Conservation (phyloP, 2,329 filamentous ascomycete species). For the Nemania diffusa region DNA sequence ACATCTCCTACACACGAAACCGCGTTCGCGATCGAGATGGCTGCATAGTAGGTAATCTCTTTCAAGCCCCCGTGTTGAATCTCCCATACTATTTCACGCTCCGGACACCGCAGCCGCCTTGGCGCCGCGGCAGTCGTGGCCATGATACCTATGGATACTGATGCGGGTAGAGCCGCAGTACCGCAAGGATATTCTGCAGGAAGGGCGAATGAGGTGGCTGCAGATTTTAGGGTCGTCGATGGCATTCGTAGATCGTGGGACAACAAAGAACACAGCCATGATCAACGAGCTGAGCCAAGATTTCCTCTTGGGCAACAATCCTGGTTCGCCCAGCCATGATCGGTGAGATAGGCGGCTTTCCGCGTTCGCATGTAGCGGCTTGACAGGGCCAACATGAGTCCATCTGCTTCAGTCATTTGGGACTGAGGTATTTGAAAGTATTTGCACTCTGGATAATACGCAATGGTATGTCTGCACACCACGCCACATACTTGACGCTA, state of each 20-base stretch:
- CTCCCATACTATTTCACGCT: constrained; percentile 4
- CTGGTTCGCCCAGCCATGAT: background rate
- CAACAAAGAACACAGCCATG: constrained; percentile 29
- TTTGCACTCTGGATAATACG: background rate
- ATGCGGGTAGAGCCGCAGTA: constrained; percentile 22
- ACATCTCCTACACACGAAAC: background rate
- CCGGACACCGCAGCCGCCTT: constrained; percentile 19
- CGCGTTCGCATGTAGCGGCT: background rate
- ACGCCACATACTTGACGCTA: background rate
- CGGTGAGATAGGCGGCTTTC: background rate
- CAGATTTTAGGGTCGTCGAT: background rate
- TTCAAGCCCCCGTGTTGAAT: background rate
- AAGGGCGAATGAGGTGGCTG: constrained; percentile 5
- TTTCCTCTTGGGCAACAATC: background rate
- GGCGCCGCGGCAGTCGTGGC: constrained; percentile 23
- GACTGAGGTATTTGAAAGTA: background rate
- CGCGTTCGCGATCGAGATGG: background rate
- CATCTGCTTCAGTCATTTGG: background rate
- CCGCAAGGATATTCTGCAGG: background rate
- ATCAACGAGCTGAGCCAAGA: constrained; percentile 31
- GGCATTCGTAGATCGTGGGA: constrained; percentile 13
- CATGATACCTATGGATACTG: background rate
- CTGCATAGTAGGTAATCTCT: background rate
- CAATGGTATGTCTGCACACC: background rate
- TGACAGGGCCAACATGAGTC: background rate